Base-by-base conservation (phyloP, 208 protist species). In the Crithidia thermophila region DNA sequence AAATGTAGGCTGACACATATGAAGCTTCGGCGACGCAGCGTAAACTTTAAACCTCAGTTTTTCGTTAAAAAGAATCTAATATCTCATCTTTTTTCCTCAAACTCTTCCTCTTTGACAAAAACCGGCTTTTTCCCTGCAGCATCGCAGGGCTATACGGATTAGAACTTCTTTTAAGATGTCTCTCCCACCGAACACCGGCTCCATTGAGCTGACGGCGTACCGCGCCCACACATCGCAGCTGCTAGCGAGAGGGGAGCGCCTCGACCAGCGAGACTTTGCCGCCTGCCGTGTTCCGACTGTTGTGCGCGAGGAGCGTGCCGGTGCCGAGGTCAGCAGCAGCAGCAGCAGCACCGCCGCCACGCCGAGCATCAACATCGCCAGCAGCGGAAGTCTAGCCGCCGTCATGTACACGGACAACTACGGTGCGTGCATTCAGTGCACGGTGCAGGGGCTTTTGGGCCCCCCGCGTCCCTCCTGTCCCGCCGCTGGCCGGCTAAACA, bases 381-480 rank as follows among this genome's bases (percentile, higher is more conserved):
- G 43, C 43, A 74, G 42, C 69, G 65, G 36, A 25, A 79, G 18
- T 23, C 78, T 96, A 9, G 68, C 85, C 0, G 86, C 91, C 0
- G 81, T 88, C 33, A 75, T 93, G 30, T 93, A 88, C 78, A 88
- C 85, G 11, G 91, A 96, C 47, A 72, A 84, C 20, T 74, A 68
- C 21, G 91, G 88, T 6, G 82, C 78, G 1, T 90, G 84, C 46
- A 49, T 94, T 37, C 75, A 58, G 25, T 87, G 80, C 46, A 71
- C 69, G 3, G 88, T 96, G 33, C 73, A 83, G 33, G 91, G 82
- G 27, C 75, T 90, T 9, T 87, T 96, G 49, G 91, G 88, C 0
- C 88, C 88, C 5, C 88, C 91, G 37, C 74, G 60, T 3, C 45
- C 82, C n/a, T 31, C 82, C 21, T 18, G 36, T 23, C 88, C 82